phyloP scores from a whole-genome alignment of 768 basidiomycete species.

The Naganishia friedmannii region DNA sequence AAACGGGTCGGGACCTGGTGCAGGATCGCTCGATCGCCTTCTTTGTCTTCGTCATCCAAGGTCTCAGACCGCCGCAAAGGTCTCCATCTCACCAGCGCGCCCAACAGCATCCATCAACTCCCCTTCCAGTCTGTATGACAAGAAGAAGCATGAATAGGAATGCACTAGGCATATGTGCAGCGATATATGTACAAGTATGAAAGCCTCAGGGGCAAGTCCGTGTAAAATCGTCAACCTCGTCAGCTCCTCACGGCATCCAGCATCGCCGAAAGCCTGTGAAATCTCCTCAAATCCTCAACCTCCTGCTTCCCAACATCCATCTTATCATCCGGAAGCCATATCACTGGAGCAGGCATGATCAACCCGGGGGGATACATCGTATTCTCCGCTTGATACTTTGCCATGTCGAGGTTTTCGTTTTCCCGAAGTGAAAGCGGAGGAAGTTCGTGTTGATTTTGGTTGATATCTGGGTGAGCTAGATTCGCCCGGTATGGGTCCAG shows the following conservation, averaged over 20 bases:
- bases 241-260: constrained; percentile 57
- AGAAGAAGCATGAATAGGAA: background rate
- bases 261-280: constrained; percentile 68
- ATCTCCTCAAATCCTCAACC: constrained; percentile 70
- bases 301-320: constrained; percentile 72
- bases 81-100: too few species aligned
- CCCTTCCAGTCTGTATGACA: background rate
- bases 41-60: too few species aligned
- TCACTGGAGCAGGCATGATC: constrained; percentile 70
- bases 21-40: too few species aligned
- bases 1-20: too few species aligned
- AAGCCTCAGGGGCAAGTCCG: background rate
- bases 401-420: constrained; percentile 58
- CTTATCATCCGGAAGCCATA: constrained; percentile 77
- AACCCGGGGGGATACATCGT: constrained; percentile 79
- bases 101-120: too few species aligned
- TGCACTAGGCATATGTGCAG: background rate
- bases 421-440: constrained; percentile 69
- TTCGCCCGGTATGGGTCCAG: constrained; percentile 50
- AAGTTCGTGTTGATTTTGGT: constrained; percentile 49
- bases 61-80: too few species aligned
- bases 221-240: background rate
- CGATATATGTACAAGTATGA: background rate
- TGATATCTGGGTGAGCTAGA: constrained; percentile 26
- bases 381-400: constrained; percentile 61